A percentile compares a stretch with the other conserved stretches of the same genome.
Evolutionary conservation across 2,329 filamentous ascomycete species (phyloP).

Genomic region (Camptophora hylomeconis): DNA sequence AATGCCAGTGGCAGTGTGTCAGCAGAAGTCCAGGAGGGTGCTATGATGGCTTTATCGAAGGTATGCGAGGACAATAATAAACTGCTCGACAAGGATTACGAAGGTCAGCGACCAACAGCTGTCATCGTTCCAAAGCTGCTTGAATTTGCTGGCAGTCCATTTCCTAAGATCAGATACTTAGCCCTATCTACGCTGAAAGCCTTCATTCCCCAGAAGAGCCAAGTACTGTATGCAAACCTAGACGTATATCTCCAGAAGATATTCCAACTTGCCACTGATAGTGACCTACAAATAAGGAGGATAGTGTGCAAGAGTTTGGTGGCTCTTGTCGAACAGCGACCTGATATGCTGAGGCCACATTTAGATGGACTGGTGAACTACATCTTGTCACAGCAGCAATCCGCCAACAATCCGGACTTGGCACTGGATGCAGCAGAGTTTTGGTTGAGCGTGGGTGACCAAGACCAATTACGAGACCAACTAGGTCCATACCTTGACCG

Average conservation of each 20-base stretch:
- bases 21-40: slow-evolving; percentile 70
- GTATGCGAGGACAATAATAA: slow-evolving; percentile 94
- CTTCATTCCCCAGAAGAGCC: slow-evolving; percentile 74
- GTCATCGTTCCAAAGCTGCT: slow-evolving; percentile 85
- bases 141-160: slow-evolving; percentile 64
- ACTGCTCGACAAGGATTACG: slow-evolving; percentile 72
- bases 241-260: slow-evolving; percentile 72
- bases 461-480: slow-evolving; percentile 62
- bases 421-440: slow-evolving; percentile 94
- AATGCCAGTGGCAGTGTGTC: slow-evolving; percentile 58
- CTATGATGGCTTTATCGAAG: slow-evolving; percentile 84
- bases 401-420: slow-evolving; percentile 68
- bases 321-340: slow-evolving; percentile 76
- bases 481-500: slow-evolving; percentile 66
- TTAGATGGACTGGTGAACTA: slow-evolving; percentile 83
- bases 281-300: slow-evolving; percentile 68
- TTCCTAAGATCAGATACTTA: slow-evolving; percentile 64
- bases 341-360: slow-evolving; percentile 81
- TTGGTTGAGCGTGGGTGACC: slow-evolving; percentile 87
- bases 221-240: slow-evolving; percentile 67
- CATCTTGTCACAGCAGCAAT: slow-evolving; percentile 78
- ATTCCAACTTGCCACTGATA: slow-evolving; percentile 67
- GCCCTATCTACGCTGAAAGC: slow-evolving; percentile 80
- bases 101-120: slow-evolving; percentile 75
- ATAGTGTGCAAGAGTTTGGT: slow-evolving; percentile 92